phyloP scores from a whole-genome alignment of 225 moss, liverwort and hornwort genomes.

The Sphagnum contortum region DNA sequence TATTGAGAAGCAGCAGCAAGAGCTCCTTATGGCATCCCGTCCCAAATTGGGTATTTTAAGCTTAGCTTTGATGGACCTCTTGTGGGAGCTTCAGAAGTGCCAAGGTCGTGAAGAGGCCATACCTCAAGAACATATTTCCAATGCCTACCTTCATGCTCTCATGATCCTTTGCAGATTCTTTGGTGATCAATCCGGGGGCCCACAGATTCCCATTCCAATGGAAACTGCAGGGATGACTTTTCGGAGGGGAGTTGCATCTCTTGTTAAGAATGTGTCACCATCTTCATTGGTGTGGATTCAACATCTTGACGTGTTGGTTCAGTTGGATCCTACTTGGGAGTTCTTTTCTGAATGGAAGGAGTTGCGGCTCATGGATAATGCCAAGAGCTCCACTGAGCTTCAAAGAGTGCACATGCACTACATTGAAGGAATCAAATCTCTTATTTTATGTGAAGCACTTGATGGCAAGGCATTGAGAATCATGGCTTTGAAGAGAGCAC shows the following conservation, averaged over 20 bases:
- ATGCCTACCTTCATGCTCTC: constrained; percentile 24
- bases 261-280: constrained; percentile 16
- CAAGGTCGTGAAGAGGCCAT: constrained; percentile 5
- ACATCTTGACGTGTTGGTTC: constrained; percentile 17
- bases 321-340: constrained; percentile 13
- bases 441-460: constrained; percentile 8
- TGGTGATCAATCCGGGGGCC: constrained; percentile 7
- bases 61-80: constrained; percentile 22
- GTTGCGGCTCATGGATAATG: constrained; percentile 14
- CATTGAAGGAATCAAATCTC: constrained; percentile 5
- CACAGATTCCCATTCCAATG: constrained; percentile 12
- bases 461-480: constrained; percentile 16
- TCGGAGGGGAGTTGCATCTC: constrained; percentile 20
- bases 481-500: constrained; percentile 10
- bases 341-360: constrained; percentile 19
- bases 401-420: constrained; percentile 14
- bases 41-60: background rate
- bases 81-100: constrained; percentile 10
- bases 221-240: background rate
- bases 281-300: constrained; percentile 38
- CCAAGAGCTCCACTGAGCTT: constrained; percentile 10
- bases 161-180: constrained; percentile 18
- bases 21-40: too few species aligned
- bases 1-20: constrained; percentile 20
- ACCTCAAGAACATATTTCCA: constrained; percentile 12